phyloP scores from a whole-genome alignment of 2,329 filamentous ascomycete species.

The Fusarium brevicatenulatum region DNA sequence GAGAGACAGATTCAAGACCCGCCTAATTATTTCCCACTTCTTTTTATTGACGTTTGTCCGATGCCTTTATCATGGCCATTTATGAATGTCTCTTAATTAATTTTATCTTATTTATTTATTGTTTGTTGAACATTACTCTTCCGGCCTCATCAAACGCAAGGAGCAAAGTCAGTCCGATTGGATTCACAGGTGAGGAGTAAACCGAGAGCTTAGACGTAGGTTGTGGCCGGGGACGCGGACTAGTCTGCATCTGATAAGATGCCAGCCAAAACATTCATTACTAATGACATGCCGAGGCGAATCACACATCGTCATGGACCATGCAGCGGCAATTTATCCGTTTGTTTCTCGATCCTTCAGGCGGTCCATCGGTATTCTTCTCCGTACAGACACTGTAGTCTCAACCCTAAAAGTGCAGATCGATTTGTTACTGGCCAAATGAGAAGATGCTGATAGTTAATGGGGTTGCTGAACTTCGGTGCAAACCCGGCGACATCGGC shows the following conservation, averaged over 20 bases:
- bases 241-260: constrained; percentile 40
- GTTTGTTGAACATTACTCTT: background rate
- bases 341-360: background rate
- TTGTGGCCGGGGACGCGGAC: constrained; percentile 13
- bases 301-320: constrained; percentile 15
- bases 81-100: no score
- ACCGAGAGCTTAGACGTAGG: constrained; percentile 1
- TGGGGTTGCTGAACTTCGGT: background rate
- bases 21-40: background rate
- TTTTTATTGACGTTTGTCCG: constrained; percentile 2
- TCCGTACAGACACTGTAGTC: constrained; percentile 12
- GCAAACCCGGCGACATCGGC: constrained; percentile 22
- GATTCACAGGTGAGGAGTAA: constrained; percentile 4
- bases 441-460: constrained; percentile 26
- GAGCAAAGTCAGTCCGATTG: background rate
- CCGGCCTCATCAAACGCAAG: no score
- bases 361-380: constrained; percentile 15
- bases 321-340: constrained; percentile 11
- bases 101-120: background rate
- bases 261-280: constrained; percentile 21
- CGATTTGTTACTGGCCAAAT: constrained; percentile 31
- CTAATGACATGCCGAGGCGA: constrained; percentile 33
- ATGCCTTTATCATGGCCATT: background rate
- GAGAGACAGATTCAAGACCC: constrained; percentile 23
- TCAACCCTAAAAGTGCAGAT: constrained; percentile 24